These are phyloP conservation scores for Leersia perrieri DNA, from an alignment of 176 grass and related monocot species.

Conservation along the genomic window DNA sequence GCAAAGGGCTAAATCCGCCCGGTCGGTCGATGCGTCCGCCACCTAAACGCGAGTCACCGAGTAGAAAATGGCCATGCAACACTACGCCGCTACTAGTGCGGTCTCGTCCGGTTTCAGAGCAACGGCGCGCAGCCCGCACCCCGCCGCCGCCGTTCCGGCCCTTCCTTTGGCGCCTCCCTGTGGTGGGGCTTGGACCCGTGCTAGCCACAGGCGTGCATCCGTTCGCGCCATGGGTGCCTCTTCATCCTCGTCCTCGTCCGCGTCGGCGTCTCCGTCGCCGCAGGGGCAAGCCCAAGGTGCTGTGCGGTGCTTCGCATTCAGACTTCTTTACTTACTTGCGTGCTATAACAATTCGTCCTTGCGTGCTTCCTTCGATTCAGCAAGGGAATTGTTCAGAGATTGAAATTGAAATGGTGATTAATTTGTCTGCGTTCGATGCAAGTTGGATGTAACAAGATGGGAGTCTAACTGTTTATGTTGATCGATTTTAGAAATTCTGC, in stretches of 20 bases:
- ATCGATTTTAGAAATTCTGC: neutral
- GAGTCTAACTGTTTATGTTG: neutral
- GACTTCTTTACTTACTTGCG: no score
- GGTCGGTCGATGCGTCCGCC: neutral
- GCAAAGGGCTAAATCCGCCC: neutral
- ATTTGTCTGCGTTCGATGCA: neutral
- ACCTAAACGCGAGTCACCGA: neutral
- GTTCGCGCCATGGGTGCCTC: constrained; percentile 36
- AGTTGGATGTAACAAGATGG: neutral
- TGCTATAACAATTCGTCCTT: neutral
- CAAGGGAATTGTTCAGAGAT: neutral
- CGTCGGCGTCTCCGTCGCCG: constrained; percentile 15
- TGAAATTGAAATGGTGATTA: neutral
- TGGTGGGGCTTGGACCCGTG: neutral
- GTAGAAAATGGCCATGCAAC: constrained; percentile 11
- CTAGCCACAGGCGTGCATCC: neutral
- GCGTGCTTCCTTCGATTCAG: neutral
- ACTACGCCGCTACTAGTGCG: neutral
- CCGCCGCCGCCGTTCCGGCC: neutral
- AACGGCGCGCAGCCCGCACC: neutral
- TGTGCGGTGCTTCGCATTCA: neutral
- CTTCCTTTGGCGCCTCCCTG: constrained; percentile 8
- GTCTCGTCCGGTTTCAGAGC: neutral
- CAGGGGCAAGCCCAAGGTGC: constrained; percentile 31
- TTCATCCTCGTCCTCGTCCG: constrained; percentile 4